Base-by-base conservation (phyloP, 108 stramenopile species). In the Epithemia pelagica region DNA sequence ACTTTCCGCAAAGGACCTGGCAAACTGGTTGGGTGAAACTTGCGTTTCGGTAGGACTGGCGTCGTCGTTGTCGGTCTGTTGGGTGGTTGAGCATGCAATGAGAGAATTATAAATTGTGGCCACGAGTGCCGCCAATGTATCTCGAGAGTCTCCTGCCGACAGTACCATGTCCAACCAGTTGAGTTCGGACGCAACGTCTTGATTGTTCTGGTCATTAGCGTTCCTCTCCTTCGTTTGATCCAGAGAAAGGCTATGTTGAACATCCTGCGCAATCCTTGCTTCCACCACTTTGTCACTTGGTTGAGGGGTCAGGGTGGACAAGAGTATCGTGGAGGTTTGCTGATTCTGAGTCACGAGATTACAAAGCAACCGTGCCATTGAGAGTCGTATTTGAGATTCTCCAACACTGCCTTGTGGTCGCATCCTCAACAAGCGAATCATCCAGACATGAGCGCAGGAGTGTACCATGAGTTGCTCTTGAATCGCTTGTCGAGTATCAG, bases 261-360 rank as follows among this genome's bases (percentile, higher is more conserved):
- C 7, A 7, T 23, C 26, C 18, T 7, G 7, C 25, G 8, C 25
- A n/a, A 58, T 7, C 8, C 26, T 23, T 8, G 56, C 56, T 26
- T 58, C 56, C 5, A 58, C 21, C 25, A 26, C 56, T 7, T 58
- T 21, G 7, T 58, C 18, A 8, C 8, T 5, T 58, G 56, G 56
- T 26, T 27, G 22, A 8, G 26, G 18, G 56, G 56, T 7, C 8
- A 58, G 18, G 25, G 26, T n/a, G 8, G 56, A 58, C 15, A 58
- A 8, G 21, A 58, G 56, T 7, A 7, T 7, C 15, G 21, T 51
- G 7, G 82, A 78, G 24, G 87, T 75, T 5, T 61, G 52, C 0
- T 62, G 63, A 58, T 89, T 89, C 28, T 72, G 70, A 19, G 92
- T 93, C 2, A 88, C 80, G 8, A 93, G 64, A 74, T 93, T 93